A percentile compares a stretch with the other conserved stretches of the same genome.
Evolutionary conservation across 2,329 filamentous ascomycete species (phyloP).

Genomic region (Aspergillus sp.): DNA sequence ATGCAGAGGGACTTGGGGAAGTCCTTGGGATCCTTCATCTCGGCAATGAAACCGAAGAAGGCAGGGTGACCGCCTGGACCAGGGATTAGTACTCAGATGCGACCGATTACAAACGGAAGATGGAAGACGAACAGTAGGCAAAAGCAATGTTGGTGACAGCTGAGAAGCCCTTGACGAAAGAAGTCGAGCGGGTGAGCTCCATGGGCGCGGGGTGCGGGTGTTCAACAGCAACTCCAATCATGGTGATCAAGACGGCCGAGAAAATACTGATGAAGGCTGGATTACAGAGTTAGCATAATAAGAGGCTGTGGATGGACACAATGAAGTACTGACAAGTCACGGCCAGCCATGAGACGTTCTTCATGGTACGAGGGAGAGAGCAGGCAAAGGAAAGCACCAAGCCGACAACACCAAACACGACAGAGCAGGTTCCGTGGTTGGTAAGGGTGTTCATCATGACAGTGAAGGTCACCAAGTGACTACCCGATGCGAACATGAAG

Average conservation of each 20-base stretch:
- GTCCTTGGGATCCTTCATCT: conserved; percentile 62
- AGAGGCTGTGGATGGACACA: not conserved
- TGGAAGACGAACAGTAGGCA: conserved; percentile 55
- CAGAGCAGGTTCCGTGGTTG: conserved; percentile 62
- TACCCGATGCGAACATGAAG: conserved; percentile 68
- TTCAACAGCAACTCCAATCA: conserved; percentile 63
- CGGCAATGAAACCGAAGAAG: conserved; percentile 67
- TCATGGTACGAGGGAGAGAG: conserved; percentile 63
- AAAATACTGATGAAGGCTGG: conserved; percentile 64
- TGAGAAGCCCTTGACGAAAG: conserved; percentile 58
- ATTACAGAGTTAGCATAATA: not conserved
- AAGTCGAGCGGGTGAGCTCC: conserved; percentile 42
- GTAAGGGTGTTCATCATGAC: conserved; percentile 69
- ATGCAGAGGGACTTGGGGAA: conserved; percentile 64
- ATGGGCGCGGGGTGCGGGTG: conserved; percentile 42
- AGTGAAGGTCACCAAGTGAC: conserved; percentile 68
- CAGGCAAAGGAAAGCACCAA: conserved; percentile 59
- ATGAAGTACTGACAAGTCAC: conserved; percentile 50
- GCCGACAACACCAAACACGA: conserved; percentile 62
- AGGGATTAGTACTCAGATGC: not conserved
- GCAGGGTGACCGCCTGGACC: conserved; percentile 60
- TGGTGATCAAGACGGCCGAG: conserved; percentile 65
- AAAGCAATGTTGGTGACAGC: conserved; percentile 70
- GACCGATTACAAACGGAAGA: too few species aligned
- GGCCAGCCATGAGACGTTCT: conserved; percentile 62